Conservation (phyloP, 768 basidiomycete species). For the Amanita subjunquillea region DNA sequence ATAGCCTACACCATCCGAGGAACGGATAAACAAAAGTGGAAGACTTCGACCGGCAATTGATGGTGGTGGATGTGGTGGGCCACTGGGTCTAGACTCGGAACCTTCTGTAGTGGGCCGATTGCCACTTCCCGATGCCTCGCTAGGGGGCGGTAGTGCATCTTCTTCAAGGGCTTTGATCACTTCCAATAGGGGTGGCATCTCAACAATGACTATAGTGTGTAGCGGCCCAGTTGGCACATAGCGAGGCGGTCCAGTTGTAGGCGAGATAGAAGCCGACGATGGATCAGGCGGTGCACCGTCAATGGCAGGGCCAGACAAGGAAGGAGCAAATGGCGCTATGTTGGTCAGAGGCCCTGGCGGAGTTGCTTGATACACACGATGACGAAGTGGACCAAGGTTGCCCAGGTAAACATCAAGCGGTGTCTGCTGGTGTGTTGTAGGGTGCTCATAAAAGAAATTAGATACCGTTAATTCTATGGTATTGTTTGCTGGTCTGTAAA, state of each 20-base stretch:
- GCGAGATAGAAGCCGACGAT: constrained; percentile 17
- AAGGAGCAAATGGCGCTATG: constrained; percentile 48
- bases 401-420: constrained; percentile 86
- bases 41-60: constrained; percentile 62
- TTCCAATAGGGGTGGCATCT: constrained; percentile 69
- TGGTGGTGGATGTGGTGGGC: constrained; percentile 25
- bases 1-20: constrained; percentile 80
- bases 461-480: constrained; percentile 78
- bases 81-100: constrained; percentile 14
- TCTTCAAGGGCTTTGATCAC: constrained; percentile 75
- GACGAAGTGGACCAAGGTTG: constrained; percentile 75
- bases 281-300: constrained; percentile 19
- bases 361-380: constrained; percentile 66
- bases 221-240: constrained; percentile 43
- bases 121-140: constrained; percentile 26
- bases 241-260: constrained; percentile 28
- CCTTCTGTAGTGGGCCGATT: constrained; percentile 22
- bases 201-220: constrained; percentile 78
- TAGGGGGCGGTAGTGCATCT: constrained; percentile 39
- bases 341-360: constrained; percentile 59
- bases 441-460: constrained; percentile 79
- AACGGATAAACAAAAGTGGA: constrained; percentile 73
- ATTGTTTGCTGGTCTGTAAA: constrained; percentile 60
- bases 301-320: constrained; percentile 24
- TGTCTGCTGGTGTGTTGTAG: constrained; percentile 48